A percentile compares a stretch with the other conserved stretches of the same genome.
Conservation (phyloP, 495 filamentous ascomycete species). For the Penicillium taxi region DNA sequence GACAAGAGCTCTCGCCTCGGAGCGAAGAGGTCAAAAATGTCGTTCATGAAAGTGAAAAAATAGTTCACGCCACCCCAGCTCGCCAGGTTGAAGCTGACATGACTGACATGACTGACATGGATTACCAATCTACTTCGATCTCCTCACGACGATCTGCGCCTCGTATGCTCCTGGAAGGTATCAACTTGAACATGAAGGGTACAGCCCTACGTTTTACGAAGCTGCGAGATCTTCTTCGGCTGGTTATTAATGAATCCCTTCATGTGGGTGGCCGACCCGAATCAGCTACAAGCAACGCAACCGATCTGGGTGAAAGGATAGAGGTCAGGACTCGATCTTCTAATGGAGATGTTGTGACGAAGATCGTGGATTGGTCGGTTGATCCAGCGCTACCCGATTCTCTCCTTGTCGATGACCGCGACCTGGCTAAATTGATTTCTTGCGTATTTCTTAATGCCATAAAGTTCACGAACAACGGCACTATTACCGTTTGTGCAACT, state of each 20-base stretch:
- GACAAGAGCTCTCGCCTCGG: slow-evolving; percentile 41
- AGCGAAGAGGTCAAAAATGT: slow-evolving; percentile 43
- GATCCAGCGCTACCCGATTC: slow-evolving; percentile 57
- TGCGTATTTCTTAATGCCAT: slow-evolving; percentile 71
- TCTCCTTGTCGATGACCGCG: slow-evolving; percentile 61
- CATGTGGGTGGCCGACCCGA: slow-evolving; percentile 68
- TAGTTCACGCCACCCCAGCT: slow-evolving; percentile 34
- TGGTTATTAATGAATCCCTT: slow-evolving; percentile 62
- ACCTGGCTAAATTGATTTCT: slow-evolving; percentile 65
- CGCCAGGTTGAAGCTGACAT: slow-evolving; percentile 37
- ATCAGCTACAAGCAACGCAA: slow-evolving; percentile 52
- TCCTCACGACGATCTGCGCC: slow-evolving; percentile 35
- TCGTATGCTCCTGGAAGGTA: slow-evolving; percentile 39
- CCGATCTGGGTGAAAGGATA: slow-evolving; percentile 57
- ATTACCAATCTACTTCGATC: slow-evolving; percentile 35
- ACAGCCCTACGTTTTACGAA: slow-evolving; percentile 50
- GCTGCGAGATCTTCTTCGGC: slow-evolving; percentile 57
- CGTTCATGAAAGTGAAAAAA: slow-evolving; percentile 43
- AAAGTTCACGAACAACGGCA: slow-evolving; percentile 69
- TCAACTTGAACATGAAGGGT: slow-evolving; percentile 30
- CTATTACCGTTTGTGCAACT: slow-evolving; percentile 51
- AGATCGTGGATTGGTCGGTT: slow-evolving; percentile 61
- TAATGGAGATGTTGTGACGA: slow-evolving; percentile 49
- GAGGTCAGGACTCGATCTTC: slow-evolving; percentile 53
- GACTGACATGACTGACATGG: slow-evolving; percentile 36